These are phyloP conservation scores for Gossypioides kirkii DNA, from an alignment of 345 rosid species.

Conservation along the genomic window DNA sequence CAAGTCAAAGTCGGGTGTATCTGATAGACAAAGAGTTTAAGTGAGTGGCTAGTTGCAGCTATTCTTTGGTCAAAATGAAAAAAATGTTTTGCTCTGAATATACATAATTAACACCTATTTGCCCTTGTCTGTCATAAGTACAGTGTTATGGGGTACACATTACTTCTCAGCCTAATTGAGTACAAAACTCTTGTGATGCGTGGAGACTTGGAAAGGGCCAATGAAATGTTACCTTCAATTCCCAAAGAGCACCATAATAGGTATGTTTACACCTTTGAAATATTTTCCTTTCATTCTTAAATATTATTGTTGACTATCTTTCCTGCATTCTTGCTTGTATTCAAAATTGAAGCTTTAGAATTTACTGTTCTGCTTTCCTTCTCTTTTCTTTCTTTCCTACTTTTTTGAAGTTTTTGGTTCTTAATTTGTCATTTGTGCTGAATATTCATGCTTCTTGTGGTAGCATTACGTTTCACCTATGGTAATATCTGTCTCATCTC, in stretches of 20 bases:
- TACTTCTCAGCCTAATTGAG: conserved; percentile 86
- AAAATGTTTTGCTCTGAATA: neutral
- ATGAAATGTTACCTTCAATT: conserved; percentile 72
- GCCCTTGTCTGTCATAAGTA: conserved; percentile 13
- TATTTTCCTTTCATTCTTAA: neutral
- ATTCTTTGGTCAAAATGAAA: conserved; percentile 6
- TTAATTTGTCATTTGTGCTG: neutral
- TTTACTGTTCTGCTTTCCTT: neutral
- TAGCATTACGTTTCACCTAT: neutral
- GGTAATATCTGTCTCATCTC: neutral
- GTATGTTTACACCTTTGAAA: conserved; percentile 28
- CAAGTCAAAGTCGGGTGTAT: conserved; percentile 94
- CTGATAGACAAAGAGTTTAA: conserved; percentile 97
- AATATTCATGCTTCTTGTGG: neutral
- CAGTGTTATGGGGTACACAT: conserved; percentile 80
- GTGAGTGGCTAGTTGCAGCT: conserved; percentile 38
- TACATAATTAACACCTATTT: neutral
- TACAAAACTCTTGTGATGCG: conserved; percentile 97
- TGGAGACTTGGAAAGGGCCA: conserved; percentile 79
- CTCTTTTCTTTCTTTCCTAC: neutral
- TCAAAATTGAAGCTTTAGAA: neutral
- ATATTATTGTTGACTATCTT: neutral
- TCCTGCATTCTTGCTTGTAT: neutral
- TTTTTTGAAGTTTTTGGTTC: neutral
- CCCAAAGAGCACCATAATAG: conserved; percentile 84